phyloP scores from a whole-genome alignment of 2,329 filamentous ascomycete genomes.

The Eutypella sp. region DNA sequence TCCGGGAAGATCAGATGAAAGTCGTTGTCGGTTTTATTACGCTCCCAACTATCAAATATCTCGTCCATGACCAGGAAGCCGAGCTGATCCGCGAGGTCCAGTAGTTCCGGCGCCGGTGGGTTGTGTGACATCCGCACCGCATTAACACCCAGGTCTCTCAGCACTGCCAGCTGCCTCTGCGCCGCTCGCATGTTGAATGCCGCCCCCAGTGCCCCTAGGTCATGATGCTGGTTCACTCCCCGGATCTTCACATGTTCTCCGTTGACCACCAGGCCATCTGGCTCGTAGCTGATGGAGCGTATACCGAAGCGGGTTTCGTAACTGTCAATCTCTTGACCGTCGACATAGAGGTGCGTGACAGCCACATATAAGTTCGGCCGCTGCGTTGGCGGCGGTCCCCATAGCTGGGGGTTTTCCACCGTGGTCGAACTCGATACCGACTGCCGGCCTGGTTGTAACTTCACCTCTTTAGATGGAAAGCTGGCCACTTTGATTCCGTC shows the following conservation, averaged over 20 bases:
- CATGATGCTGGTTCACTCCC: constrained; percentile 47
- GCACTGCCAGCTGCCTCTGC: constrained; percentile 43
- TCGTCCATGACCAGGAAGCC: constrained; percentile 50
- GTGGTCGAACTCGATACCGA: constrained; percentile 29
- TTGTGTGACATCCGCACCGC: constrained; percentile 49
- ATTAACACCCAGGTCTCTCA: constrained; percentile 46
- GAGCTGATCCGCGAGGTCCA: constrained; percentile 44
- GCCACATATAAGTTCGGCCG: constrained; percentile 44
- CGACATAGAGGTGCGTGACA: constrained; percentile 32
- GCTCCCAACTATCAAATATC: constrained; percentile 48
- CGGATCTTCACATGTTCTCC: constrained; percentile 38
- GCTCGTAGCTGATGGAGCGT: constrained; percentile 35
- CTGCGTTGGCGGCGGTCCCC: constrained; percentile 42
- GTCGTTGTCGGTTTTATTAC: constrained; percentile 41
- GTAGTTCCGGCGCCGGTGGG: constrained; percentile 44
- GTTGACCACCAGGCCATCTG: constrained; percentile 42
- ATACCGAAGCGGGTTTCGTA: constrained; percentile 49
- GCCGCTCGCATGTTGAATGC: constrained; percentile 46
- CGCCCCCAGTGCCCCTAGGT: constrained; percentile 43
- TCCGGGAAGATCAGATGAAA: constrained; percentile 47
- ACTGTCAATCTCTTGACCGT: constrained; percentile 29
- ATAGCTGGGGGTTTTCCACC: constrained; percentile 37
- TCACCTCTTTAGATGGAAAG: neutral
- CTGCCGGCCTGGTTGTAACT: constrained; percentile 15
- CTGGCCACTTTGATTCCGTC: constrained; percentile 25